These are phyloP conservation scores for Clitoria ternatea DNA, from an alignment of 306 rosid genomes.

Conservation along the genomic window DNA sequence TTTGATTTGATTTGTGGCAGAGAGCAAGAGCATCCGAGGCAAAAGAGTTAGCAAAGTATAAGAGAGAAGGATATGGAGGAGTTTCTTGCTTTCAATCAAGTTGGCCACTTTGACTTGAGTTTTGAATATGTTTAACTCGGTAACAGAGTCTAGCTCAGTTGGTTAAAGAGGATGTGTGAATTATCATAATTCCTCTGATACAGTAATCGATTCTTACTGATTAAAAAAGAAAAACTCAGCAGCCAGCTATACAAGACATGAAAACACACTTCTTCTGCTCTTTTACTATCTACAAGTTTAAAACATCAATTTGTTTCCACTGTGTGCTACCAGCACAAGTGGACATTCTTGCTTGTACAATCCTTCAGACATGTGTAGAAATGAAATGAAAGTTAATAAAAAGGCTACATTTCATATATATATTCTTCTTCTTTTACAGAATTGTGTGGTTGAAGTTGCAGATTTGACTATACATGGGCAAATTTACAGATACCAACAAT, in stretches of 20 bases:
- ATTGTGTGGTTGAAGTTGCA: not conserved
- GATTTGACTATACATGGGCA: not conserved
- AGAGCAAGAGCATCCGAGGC: constrained; percentile 78
- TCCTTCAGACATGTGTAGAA: constrained; percentile 32
- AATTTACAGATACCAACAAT: not conserved
- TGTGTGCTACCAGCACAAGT: constrained; percentile 37
- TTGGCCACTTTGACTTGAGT: constrained; percentile 69
- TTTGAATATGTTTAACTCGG: constrained; percentile 53
- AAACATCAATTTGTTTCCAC: constrained; percentile 48
- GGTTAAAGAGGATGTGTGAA: too few species aligned
- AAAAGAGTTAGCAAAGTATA: constrained; percentile 55
- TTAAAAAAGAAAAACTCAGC: too few species aligned
- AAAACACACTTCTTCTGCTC: constrained; percentile 36
- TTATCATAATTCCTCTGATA: too few species aligned
- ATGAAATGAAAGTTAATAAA: constrained; percentile 39
- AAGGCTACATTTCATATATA: constrained; percentile 19
- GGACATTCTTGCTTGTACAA: constrained; percentile 59
- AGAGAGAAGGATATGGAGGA: constrained; percentile 70
- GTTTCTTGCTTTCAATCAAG: constrained; percentile 59
- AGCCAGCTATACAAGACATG: constrained; percentile 42
- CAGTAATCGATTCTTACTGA: too few species aligned
- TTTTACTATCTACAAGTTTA: constrained; percentile 17
- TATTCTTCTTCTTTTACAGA: not conserved
- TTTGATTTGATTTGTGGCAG: constrained; percentile 38
- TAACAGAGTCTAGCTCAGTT: too few species aligned